A percentile compares a stretch with the other conserved stretches of the same genome.
These are phyloP conservation scores for Verticillium tricorpus DNA, from an alignment of 2,329 filamentous ascomycete species.

Conservation along the genomic window DNA sequence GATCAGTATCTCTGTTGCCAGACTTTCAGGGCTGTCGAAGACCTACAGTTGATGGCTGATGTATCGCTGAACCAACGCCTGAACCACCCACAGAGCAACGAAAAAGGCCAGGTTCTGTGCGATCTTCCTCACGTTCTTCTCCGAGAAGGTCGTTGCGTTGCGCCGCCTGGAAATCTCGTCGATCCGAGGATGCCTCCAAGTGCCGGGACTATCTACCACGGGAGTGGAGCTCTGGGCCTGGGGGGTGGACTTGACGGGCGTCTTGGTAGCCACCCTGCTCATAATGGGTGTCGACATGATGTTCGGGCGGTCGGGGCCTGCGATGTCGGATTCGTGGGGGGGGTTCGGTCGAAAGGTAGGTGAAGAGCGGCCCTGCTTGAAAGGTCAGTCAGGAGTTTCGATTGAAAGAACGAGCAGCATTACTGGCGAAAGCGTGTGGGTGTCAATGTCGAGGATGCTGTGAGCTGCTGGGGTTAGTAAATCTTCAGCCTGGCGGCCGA, in stretches of 20 bases:
- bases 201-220: constrained; percentile 59
- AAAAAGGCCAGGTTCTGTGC: constrained; percentile 59
- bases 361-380: background rate
- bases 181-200: constrained; percentile 86
- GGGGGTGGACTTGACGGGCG: constrained; percentile 38
- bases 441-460: background rate
- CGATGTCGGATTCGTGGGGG: background rate
- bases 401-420: background rate
- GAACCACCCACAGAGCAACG: constrained; percentile 30
- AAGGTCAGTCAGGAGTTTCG: background rate
- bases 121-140: constrained; percentile 69
- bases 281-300: background rate
- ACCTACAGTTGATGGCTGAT: constrained; percentile 34
- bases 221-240: constrained; percentile 21
- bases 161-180: constrained; percentile 82
- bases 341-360: background rate
- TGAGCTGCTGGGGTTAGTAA: constrained; percentile 3
- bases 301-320: background rate
- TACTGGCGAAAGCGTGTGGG: background rate
- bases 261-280: constrained; percentile 11
- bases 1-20: background rate
- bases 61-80: constrained; percentile 29
- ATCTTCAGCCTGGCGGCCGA: background rate
- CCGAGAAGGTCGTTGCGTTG: constrained; percentile 71
- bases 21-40: background rate